These are phyloP conservation scores for Sugiyamaella novakii DNA, from an alignment of 1,139 yeast genomes.

Conservation along the genomic window DNA sequence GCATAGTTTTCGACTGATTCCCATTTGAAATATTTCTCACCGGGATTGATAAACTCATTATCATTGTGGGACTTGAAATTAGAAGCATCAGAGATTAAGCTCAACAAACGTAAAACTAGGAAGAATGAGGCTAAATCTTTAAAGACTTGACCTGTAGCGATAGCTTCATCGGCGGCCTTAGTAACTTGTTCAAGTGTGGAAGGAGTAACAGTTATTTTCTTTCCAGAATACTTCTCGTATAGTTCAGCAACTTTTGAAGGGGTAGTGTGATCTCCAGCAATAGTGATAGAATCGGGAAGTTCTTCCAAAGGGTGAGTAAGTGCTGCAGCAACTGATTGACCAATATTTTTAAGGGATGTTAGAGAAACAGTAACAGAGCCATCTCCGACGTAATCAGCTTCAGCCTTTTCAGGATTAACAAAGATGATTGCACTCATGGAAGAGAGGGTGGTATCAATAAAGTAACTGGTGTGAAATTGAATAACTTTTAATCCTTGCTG, in stretches of 20 bases:
- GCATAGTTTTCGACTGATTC: constrained; percentile 32
- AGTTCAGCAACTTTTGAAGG: constrained; percentile 46
- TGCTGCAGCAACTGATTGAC: constrained; percentile 50
- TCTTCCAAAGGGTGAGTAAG: constrained; percentile 44
- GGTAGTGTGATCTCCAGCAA: constrained; percentile 49
- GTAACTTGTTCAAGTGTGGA: constrained; percentile 42
- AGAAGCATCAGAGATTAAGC: constrained; percentile 44
- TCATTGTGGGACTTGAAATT: constrained; percentile 43
- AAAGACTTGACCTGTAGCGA: constrained; percentile 23
- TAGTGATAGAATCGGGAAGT: constrained; percentile 52
- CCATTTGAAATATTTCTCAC: constrained; percentile 53
- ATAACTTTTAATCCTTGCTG: constrained; percentile 54
- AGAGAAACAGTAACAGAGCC: constrained; percentile 43
- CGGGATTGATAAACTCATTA: constrained; percentile 58
- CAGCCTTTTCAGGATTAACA: constrained; percentile 22
- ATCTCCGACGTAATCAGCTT: constrained; percentile 41
- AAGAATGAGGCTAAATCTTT: constrained; percentile 12
- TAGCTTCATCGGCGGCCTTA: constrained; percentile 38
- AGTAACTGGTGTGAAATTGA: constrained; percentile 50
- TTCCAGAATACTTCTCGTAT: constrained; percentile 49
- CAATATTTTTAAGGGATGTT: constrained; percentile 52
- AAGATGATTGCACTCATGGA: constrained; percentile 21
- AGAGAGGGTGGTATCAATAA: constrained; percentile 42
- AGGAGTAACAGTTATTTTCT: constrained; percentile 42
- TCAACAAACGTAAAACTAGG: constrained; percentile 40